phyloP scores from a whole-genome alignment of 768 basidiomycete genomes.

The Lactifluus subvellereus region DNA sequence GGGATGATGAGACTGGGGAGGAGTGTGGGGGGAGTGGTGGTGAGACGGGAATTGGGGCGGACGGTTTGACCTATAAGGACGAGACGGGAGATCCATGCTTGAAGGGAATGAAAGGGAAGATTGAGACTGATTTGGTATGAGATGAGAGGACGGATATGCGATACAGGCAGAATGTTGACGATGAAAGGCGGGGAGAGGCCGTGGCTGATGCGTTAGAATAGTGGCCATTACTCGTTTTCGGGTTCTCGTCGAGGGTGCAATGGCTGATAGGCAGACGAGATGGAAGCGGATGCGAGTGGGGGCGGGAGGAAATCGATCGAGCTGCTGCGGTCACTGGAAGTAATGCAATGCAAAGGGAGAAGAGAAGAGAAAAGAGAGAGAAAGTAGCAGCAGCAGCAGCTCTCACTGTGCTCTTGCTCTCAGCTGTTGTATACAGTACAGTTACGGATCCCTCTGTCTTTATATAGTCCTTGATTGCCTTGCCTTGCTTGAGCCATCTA shows the following conservation, averaged over 20 bases:
- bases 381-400: not conserved
- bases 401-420: too few relatives aligned
- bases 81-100: slow-evolving; percentile 16
- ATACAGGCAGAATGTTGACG: slow-evolving; percentile 18
- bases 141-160: slow-evolving; percentile 11
- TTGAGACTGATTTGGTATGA: slow-evolving; percentile 13
- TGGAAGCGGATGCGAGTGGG: slow-evolving; percentile 20
- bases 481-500: too few relatives aligned
- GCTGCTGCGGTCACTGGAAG: not conserved
- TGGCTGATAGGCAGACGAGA: not conserved
- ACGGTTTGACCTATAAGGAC: slow-evolving; percentile 21
- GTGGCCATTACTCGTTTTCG: slow-evolving; percentile 15
- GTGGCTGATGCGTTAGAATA: slow-evolving; percentile 18
- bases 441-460: not conserved
- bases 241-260: not conserved
- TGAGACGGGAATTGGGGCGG: slow-evolving; percentile 10
- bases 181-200: slow-evolving; percentile 15
- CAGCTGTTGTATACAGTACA: too few relatives aligned
- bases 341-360: too few relatives aligned
- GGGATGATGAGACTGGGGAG: slow-evolving; percentile 3
- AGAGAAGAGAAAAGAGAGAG: not conserved
- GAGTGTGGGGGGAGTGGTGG: slow-evolving; percentile 8
- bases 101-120: slow-evolving; percentile 17
- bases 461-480: too few relatives aligned
- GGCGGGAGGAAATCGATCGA: not conserved